Evolutionary conservation across 2,329 filamentous ascomycete species (phyloP).

Genomic region (Colletotrichum sp.): DNA sequence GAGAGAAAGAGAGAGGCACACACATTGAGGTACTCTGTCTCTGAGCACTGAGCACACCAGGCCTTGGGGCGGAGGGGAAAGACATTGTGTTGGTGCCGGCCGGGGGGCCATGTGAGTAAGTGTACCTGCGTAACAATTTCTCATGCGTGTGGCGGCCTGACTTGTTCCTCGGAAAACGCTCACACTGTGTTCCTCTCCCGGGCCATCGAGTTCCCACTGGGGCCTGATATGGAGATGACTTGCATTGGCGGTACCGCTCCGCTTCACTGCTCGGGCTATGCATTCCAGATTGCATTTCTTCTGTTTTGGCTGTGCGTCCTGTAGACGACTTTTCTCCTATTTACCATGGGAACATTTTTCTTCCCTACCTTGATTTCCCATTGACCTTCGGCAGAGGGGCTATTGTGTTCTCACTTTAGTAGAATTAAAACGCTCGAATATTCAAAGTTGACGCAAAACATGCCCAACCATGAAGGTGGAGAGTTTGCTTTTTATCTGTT

Average conservation of each 20-base stretch:
- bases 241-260: background rate
- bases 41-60: background rate
- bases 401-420: too few species aligned
- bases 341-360: background rate
- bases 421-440: background rate
- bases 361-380: background rate
- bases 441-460: background rate
- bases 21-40: background rate
- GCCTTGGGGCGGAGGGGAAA: background rate
- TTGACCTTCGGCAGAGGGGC: too few species aligned
- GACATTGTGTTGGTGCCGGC: background rate
- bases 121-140: slow-evolving; percentile 12
- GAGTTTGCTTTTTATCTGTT: background rate
- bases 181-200: slow-evolving; percentile 11
- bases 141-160: background rate
- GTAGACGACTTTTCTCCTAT: too few species aligned
- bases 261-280: background rate
- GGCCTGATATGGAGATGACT: background rate
- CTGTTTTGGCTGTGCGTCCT: too few species aligned
- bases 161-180: background rate
- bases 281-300: background rate
- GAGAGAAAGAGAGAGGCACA: background rate
- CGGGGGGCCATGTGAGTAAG: background rate
- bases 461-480: background rate
- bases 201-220: background rate